These are phyloP conservation scores for Arabidopsis suecica DNA, from an alignment of 345 rosid genomes.

Conservation along the genomic window DNA sequence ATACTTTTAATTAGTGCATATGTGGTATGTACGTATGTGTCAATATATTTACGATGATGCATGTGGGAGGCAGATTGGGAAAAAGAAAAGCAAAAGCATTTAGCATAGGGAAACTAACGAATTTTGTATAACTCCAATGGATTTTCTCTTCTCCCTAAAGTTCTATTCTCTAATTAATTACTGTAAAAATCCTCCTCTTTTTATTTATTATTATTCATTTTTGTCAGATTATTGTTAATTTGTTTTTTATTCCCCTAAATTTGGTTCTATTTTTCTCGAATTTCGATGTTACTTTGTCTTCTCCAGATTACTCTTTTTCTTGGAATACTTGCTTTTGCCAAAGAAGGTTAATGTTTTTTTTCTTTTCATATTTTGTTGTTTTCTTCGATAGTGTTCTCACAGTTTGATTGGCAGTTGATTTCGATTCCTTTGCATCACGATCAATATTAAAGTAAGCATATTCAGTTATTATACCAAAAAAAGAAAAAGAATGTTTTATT, in stretches of 20 bases:
- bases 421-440: conserved; percentile 40
- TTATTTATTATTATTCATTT: neutral
- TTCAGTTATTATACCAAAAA: conserved; percentile 34
- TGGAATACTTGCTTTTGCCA: conserved; percentile 33
- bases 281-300: conserved; percentile 37
- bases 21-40: neutral
- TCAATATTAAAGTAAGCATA: conserved; percentile 38
- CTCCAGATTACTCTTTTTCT: conserved; percentile 30
- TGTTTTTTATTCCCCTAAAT: neutral
- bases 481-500: conserved; percentile 40
- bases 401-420: conserved; percentile 43
- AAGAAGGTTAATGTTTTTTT: neutral
- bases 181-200: conserved; percentile 17
- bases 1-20: neutral
- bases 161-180: conserved; percentile 12
- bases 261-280: conserved; percentile 30
- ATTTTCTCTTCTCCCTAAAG: conserved; percentile 59
- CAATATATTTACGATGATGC: conserved; percentile 38
- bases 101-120: conserved; percentile 66
- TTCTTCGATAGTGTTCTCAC: conserved; percentile 35
- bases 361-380: conserved; percentile 30
- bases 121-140: conserved; percentile 90
- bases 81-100: conserved; percentile 46
- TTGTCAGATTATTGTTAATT: conserved; percentile 14
- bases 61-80: conserved; percentile 70